Evolutionary conservation across 1,284 basidiomycete genomes (phyloP).

Genomic region (Cystobasidiaceae sp.): DNA sequence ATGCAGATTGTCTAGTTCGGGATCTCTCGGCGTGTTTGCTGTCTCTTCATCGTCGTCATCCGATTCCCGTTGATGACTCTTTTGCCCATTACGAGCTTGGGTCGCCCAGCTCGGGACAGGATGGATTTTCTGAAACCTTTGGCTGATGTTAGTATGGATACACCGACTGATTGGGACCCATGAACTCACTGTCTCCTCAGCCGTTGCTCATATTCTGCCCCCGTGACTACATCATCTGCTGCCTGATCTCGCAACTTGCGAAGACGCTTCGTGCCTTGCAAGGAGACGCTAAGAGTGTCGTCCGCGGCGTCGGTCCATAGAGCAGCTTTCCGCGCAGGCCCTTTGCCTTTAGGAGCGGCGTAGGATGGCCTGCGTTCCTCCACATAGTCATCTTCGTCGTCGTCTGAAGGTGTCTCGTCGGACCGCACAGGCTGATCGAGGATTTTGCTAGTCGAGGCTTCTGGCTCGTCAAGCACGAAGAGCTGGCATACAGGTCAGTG

Average conservation of each 20-base stretch:
- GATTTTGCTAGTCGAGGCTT: constrained; percentile 32
- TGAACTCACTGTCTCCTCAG: constrained; percentile 67
- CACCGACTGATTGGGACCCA: too few species aligned
- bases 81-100: constrained; percentile 55
- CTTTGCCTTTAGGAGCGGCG: constrained; percentile 36
- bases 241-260: constrained; percentile 77
- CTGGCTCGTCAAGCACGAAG: constrained; percentile 41
- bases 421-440: constrained; percentile 69
- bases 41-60: constrained; percentile 48
- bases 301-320: constrained; percentile 88
- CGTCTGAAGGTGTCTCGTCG: constrained; percentile 41
- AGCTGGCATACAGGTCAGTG: constrained; percentile 31
- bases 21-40: constrained; percentile 46
- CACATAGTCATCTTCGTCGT: constrained; percentile 41
- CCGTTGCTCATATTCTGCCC: constrained; percentile 77
- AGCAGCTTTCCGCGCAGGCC: constrained; percentile 46
- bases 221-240: constrained; percentile 65
- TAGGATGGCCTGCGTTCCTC: constrained; percentile 10
- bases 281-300: constrained; percentile 58
- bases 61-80: constrained; percentile 37
- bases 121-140: constrained; percentile 74
- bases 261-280: constrained; percentile 62
- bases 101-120: constrained; percentile 84
- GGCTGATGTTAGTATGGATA: too few species aligned
- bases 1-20: constrained; percentile 51